Evolutionary conservation across 2,329 filamentous ascomycete species (phyloP).

Genomic region (Colletotrichum liaoningense): DNA sequence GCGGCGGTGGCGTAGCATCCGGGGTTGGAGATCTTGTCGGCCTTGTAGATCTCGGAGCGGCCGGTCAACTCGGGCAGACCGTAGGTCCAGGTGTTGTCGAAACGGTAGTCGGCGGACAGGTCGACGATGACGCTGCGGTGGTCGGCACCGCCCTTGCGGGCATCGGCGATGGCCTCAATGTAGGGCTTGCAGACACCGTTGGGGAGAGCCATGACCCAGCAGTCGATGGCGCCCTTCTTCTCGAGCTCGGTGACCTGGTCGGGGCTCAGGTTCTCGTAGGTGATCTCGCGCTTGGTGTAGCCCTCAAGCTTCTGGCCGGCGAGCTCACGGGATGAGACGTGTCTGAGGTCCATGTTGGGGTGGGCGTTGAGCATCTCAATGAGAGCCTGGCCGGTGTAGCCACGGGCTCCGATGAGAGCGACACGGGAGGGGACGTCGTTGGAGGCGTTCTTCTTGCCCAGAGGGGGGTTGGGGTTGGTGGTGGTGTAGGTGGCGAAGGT

Average conservation of each 20-base stretch:
- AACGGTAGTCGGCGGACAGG: conserved; percentile 96
- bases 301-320: conserved; percentile 87
- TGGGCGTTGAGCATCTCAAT: conserved; percentile 89
- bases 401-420: conserved; percentile 89
- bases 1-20: conserved; percentile 96
- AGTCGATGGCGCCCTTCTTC: conserved; percentile 86
- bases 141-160: conserved; percentile 60
- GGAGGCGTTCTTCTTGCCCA: conserved; percentile 83
- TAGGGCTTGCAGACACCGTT: conserved; percentile 96
- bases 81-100: conserved; percentile 88
- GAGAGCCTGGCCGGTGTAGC: conserved; percentile 93
- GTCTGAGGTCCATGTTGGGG: conserved; percentile 87
- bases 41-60: conserved; percentile 79
- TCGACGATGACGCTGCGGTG: conserved; percentile 85
- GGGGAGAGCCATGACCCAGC: conserved; percentile 97
- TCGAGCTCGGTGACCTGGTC: conserved; percentile 91
- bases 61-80: conserved; percentile 88
- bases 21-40: conserved; percentile 89
- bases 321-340: conserved; percentile 94
- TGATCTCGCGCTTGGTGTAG: conserved; percentile 91
- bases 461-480: conserved; percentile 90
- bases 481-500: conserved; percentile 56
- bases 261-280: conserved; percentile 88
- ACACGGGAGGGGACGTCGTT: conserved; percentile 83
- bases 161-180: conserved; percentile 86